These are phyloP conservation scores for Cinchona pubescens DNA, from an alignment of 257 asterid genomes.

Conservation along the genomic window DNA sequence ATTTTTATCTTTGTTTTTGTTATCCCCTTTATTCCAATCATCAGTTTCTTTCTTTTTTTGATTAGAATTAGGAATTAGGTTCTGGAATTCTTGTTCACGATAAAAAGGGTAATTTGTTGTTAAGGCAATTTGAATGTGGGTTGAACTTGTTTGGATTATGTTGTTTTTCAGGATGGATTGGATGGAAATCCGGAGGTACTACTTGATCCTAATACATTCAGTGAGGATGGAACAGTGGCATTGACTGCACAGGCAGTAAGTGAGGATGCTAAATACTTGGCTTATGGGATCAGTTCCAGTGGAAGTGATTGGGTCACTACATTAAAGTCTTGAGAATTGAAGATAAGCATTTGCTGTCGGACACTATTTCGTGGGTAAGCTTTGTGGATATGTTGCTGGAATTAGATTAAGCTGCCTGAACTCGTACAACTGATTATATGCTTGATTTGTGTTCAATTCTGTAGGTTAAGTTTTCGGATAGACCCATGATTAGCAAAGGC, in stretches of 20 bases:
- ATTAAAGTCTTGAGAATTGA: slow-evolving; percentile 66
- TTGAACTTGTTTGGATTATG: not conserved
- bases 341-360: slow-evolving; percentile 58
- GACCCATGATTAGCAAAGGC: slow-evolving; percentile 88
- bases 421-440: not conserved
- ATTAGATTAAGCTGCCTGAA: not conserved
- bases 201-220: slow-evolving; percentile 84
- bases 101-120: not conserved
- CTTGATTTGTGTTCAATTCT: not conserved
- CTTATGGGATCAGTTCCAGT: slow-evolving; percentile 79
- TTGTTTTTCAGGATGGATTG: slow-evolving; percentile 68
- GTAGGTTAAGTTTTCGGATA: slow-evolving; percentile 76
- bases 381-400: not conserved
- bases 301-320: slow-evolving; percentile 99
- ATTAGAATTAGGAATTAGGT: too few species aligned
- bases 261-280: slow-evolving; percentile 79
- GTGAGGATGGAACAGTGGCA: slow-evolving; percentile 88
- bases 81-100: not conserved
- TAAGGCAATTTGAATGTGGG: not conserved
- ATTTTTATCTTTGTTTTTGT: not conserved
- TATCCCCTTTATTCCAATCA: not conserved
- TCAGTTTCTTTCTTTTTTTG: not conserved
- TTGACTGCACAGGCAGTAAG: slow-evolving; percentile 53
- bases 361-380: slow-evolving; percentile 78
- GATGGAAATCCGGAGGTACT: slow-evolving; percentile 69